Evolutionary conservation across 495 filamentous ascomycete genomes (phyloP).

Genomic region (Neurospora sp.): DNA sequence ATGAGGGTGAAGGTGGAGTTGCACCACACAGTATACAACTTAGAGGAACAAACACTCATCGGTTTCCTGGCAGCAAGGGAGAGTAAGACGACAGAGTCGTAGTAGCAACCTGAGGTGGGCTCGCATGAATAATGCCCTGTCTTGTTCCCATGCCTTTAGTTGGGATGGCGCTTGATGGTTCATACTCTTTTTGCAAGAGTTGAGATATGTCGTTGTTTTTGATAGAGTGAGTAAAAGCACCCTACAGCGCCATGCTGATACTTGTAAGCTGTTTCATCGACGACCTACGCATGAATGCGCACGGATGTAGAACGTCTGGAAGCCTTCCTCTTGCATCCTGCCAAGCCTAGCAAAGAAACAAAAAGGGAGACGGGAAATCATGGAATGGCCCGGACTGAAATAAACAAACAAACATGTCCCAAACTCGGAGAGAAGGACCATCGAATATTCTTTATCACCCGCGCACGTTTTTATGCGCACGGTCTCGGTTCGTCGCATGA

Average conservation of each 20-base stretch:
- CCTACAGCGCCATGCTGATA: too few species aligned
- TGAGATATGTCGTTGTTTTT: not conserved
- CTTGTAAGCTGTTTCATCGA: not conserved
- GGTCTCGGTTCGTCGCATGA: not conserved
- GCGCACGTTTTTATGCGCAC: not conserved
- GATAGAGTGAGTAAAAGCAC: not conserved
- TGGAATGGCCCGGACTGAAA: conserved; percentile 1
- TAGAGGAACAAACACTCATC: not conserved
- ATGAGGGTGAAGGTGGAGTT: not conserved
- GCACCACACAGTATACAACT: not conserved
- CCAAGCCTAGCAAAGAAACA: conserved; percentile 3
- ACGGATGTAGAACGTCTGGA: conserved; percentile 25
- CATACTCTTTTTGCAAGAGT: not conserved
- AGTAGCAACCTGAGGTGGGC: not conserved
- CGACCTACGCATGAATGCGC: conserved; percentile 18
- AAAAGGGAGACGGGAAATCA: not conserved
- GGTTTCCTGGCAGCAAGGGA: not conserved
- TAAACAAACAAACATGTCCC: not conserved
- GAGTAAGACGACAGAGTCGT: not conserved
- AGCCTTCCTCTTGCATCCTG: conserved; percentile 15
- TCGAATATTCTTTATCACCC: not conserved
- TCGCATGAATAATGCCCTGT: not conserved
- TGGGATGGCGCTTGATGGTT: not conserved
- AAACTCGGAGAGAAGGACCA: not conserved
- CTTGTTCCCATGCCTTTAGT: not conserved